These are phyloP conservation scores for Bipolaris oryzae DNA, from an alignment of 2,329 filamentous ascomycete species.

Conservation along the genomic window DNA sequence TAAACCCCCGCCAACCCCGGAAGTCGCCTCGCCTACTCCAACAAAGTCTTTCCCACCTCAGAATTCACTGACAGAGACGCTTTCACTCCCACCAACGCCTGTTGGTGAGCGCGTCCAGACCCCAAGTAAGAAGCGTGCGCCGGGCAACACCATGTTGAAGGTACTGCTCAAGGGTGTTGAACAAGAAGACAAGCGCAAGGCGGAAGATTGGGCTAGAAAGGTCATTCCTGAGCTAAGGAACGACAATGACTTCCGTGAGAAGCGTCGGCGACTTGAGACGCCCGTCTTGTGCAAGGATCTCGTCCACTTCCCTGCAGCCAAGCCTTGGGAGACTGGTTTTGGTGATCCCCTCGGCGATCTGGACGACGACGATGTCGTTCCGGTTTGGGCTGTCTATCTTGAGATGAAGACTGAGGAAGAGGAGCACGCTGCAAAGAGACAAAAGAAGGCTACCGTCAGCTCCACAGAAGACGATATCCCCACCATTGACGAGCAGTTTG, in stretches of 20 bases:
- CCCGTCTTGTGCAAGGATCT: slow-evolving; percentile 36
- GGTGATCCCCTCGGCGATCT: slow-evolving; percentile 36
- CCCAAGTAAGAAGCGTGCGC: slow-evolving; percentile 20
- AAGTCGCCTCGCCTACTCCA: slow-evolving; percentile 17
- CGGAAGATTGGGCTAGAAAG: slow-evolving; percentile 36
- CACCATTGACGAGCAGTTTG: slow-evolving; percentile 30
- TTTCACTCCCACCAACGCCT: slow-evolving; percentile 36
- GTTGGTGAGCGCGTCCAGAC: slow-evolving; percentile 34
- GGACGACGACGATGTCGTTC: slow-evolving; percentile 37
- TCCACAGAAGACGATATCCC: slow-evolving; percentile 21
- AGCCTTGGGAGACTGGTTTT: slow-evolving; percentile 43
- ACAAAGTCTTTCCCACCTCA: slow-evolving; percentile 17
- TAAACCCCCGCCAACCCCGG: slow-evolving; percentile 6
- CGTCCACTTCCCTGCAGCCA: slow-evolving; percentile 34
- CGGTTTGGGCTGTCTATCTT: slow-evolving; percentile 39
- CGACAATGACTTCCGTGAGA: slow-evolving; percentile 28
- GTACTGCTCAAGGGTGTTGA: slow-evolving; percentile 30
- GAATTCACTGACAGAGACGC: slow-evolving; percentile 28
- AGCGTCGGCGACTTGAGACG: slow-evolving; percentile 38
- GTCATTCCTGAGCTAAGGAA: slow-evolving; percentile 28
- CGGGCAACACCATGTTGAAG: slow-evolving; percentile 23
- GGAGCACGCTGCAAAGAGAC: slow-evolving; percentile 29
- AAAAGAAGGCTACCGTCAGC: slow-evolving; percentile 23
- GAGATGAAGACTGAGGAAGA: slow-evolving; percentile 35
- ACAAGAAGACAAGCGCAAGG: slow-evolving; percentile 24